Base-by-base conservation (phyloP, 371 early-diverging fungal species). In the Rhizopus stolonifer region DNA sequence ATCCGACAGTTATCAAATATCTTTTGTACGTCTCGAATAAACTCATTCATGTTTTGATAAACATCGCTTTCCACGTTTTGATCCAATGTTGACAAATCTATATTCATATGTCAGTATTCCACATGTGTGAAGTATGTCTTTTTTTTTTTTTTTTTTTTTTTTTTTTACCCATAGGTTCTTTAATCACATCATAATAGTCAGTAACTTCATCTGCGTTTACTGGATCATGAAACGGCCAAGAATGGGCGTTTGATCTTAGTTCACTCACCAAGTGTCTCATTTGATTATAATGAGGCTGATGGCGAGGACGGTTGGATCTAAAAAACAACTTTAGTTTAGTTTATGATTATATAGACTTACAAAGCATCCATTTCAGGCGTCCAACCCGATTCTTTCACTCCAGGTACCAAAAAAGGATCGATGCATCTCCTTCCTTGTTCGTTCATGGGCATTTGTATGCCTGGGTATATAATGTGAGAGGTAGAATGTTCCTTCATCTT, bases 181-280 rank as follows among this genome's bases (percentile, higher is more conserved):
- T 94, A 66, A 99, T 97, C 31, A 98, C 86, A 8, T 86, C 82
- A 60, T 95, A 95, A 71, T 99, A 99, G 64, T 99, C 98, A 2
- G 93, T 86, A 0, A 99, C 99, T 21, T 90, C 86, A 22, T 91
- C 85, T 0, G 87, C 81, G 55, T 92, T 88, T 9, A 99, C 99
- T 3, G 99, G 99, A 49, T 95, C 88, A 42, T 87, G 77, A 72
- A 99, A 99, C 4, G 99, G 99, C 99, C 99, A 99, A 8, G 99
- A 85, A 36, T 82, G 79, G 1, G 87, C 73, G 67, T 95, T 82
- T 3, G 77, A 85, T 63, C 86, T 72, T 46, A 94, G 69, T 56
- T 91, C 92, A 18, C 77, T 70, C 10, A 93, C 84, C 24, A 94
- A 69, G 47, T 85, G 89, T 38, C 79, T 71, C 79, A 91, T 81